Evolutionary conservation across 371 early-diverging fungal genomes (phyloP).

Genomic region (Rhizopus microsporus): DNA sequence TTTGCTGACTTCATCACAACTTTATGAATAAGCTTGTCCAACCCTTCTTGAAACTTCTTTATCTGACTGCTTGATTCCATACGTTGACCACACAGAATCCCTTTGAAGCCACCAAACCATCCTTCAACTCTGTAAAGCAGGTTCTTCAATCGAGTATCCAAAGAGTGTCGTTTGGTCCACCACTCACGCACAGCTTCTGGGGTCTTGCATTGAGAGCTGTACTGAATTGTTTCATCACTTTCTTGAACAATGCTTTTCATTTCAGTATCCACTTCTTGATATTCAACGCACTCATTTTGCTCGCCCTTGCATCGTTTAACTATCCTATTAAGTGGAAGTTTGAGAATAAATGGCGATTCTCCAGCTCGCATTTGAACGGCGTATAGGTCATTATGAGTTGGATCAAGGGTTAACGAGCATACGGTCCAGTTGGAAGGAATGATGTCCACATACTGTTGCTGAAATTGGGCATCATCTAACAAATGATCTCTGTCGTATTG

Average conservation of each 20-base stretch:
- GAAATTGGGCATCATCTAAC: slow-evolving; percentile 42
- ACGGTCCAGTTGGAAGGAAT: slow-evolving; percentile 72
- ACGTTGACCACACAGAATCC: slow-evolving; percentile 27
- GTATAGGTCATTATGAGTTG: slow-evolving; percentile 61
- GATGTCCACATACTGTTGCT: slow-evolving; percentile 48
- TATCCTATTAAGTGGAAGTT: slow-evolving; percentile 70
- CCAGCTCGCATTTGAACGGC: slow-evolving; percentile 58
- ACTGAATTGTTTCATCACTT: slow-evolving; percentile 57
- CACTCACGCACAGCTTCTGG: slow-evolving; percentile 69
- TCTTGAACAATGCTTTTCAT: slow-evolving; percentile 57
- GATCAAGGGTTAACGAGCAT: slow-evolving; percentile 74
- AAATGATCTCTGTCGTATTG: slow-evolving; percentile 41
- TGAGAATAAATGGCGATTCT: slow-evolving; percentile 59
- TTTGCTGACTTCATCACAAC: neutral
- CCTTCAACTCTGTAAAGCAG: slow-evolving; percentile 68
- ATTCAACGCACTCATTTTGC: slow-evolving; percentile 34
- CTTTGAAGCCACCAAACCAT: slow-evolving; percentile 85
- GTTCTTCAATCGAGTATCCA: slow-evolving; percentile 68
- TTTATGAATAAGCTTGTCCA: slow-evolving; percentile 19
- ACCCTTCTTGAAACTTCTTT: slow-evolving; percentile 21
- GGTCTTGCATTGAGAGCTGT: slow-evolving; percentile 36
- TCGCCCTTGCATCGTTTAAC: neutral
- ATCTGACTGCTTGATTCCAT: slow-evolving; percentile 24
- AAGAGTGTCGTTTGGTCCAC: slow-evolving; percentile 72
- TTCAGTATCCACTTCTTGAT: slow-evolving; percentile 41